Evolutionary conservation across 495 filamentous ascomycete genomes (phyloP), one percentile per base, ranked within the genome.

Genomic region (Xanthoparmelia taractica): DNA sequence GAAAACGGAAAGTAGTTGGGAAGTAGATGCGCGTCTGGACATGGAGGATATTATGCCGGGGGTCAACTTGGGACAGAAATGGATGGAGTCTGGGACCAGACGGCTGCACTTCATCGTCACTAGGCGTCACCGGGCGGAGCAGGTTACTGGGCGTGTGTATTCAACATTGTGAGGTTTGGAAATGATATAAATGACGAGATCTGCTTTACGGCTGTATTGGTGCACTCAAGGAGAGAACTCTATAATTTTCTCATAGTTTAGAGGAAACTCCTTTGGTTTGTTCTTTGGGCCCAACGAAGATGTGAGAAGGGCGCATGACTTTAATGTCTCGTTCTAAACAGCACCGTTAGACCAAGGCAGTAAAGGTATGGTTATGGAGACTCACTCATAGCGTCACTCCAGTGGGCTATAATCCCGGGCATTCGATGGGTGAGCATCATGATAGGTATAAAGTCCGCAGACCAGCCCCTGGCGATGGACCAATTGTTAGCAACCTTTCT

Each of bases 341-440:
- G 10, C 11, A 52, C 1, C 18, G 17, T n/a, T 34, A 45, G 40
- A 11, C 12, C 25, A 10, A 4, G 25, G 12, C n/a, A 8, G 10
- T 50, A 0, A 29, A 31, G 15, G 18, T 20, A 34, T 7, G 5
- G 6, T 33, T 4, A 13, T 47, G 20, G 8, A 18, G 8, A 68
- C 75, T 64, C 60, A 77, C 74, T 57, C 69, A 71, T 77, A 34
- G 75, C 73, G 45, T 78, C 76, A 64, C 74, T 70, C 75, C 75
- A 78, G 62, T 77, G 75, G 1, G 75, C 76, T 73, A 78, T 75
- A 12, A 77, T 68, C 4, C 75, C 76, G 58, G 71, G 70, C 17
- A 74, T 72, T 4, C 76, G 71, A 55, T 73, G 70, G 6, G 68
- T 61, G 8, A 76, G 56, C 70, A 76, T 76, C 13, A 74, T 70